Conservation (phyloP, 345 rosid genomes). For the Aquilaria malaccensis region DNA sequence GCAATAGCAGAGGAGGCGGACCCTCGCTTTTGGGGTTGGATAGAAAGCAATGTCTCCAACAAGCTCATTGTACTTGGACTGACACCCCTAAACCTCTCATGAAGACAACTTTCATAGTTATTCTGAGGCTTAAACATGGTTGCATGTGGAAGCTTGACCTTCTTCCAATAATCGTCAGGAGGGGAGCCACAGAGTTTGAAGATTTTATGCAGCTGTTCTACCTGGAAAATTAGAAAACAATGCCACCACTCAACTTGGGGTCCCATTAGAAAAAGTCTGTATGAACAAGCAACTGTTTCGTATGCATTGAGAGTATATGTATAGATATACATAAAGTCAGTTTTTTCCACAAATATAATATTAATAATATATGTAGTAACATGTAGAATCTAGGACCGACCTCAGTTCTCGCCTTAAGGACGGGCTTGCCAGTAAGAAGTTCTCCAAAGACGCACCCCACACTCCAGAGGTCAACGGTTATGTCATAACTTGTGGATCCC, state of each 20-base stretch:
- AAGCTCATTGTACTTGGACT: conserved; percentile 35
- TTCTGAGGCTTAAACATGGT: conserved; percentile 65
- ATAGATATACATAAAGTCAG: not conserved
- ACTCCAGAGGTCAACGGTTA: conserved; percentile 72
- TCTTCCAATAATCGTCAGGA: conserved; percentile 60
- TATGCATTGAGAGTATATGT: no score
- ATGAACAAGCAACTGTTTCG: not conserved
- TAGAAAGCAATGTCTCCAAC: conserved; percentile 47
- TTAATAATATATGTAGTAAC: not conserved
- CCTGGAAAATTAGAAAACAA: conserved; percentile 27
- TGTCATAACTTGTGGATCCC: conserved; percentile 74
- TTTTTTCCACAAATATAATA: no score
- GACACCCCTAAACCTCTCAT: conserved; percentile 52
- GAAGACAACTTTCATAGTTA: conserved; percentile 42
- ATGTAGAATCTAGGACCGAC: conserved; percentile 16
- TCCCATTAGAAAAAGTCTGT: no score
- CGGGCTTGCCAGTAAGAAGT: conserved; percentile 53
- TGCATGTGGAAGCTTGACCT: conserved; percentile 47
- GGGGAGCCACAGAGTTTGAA: conserved; percentile 77
- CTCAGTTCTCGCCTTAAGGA: conserved; percentile 83
- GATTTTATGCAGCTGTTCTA: conserved; percentile 75
- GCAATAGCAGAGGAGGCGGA: conserved; percentile 65
- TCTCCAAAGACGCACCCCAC: conserved; percentile 76
- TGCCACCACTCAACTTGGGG: not conserved
- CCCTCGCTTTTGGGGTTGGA: conserved; percentile 61